Percentiles rank a stretch among this genome's conserved stretches.
These are phyloP conservation scores for Penicillium frequentans DNA, from an alignment of 2,329 filamentous ascomycete genomes.

Conservation along the genomic window DNA sequence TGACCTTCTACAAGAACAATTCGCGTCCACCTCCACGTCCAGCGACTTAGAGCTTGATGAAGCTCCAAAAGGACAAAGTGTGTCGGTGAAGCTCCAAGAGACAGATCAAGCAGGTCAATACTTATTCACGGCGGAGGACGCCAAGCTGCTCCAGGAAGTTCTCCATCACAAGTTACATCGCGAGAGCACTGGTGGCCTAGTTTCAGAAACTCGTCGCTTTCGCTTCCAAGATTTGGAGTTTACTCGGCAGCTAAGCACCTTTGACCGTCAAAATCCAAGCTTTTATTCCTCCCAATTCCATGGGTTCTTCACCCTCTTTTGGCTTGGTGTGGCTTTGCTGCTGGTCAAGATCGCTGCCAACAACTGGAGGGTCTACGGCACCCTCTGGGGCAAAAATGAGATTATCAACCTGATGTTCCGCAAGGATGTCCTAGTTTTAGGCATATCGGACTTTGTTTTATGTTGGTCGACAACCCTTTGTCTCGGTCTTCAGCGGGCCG, in stretches of 20 bases:
- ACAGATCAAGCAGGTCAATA: slow-evolving; percentile 49
- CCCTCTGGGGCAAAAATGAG: slow-evolving; percentile 67
- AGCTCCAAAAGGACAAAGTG: slow-evolving; percentile 12
- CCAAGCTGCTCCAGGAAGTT: slow-evolving; percentile 47
- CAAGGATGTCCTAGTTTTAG: slow-evolving; percentile 52
- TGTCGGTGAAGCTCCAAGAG: slow-evolving; percentile 50
- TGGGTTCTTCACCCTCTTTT: slow-evolving; percentile 78
- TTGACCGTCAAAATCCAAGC: slow-evolving; percentile 69
- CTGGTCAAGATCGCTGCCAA: slow-evolving; percentile 66
- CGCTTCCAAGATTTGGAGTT: slow-evolving; percentile 63
- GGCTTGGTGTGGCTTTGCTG: slow-evolving; percentile 62
- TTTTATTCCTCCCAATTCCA: slow-evolving; percentile 70
- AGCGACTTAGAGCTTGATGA: background rate
- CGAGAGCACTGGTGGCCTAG: slow-evolving; percentile 29
- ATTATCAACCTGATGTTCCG: slow-evolving; percentile 69
- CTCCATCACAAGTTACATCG: slow-evolving; percentile 44
- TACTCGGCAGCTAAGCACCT: slow-evolving; percentile 70
- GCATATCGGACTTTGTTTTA: slow-evolving; percentile 68
- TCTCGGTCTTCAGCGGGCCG: slow-evolving; percentile 63
- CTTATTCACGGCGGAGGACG: slow-evolving; percentile 51
- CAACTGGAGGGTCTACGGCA: slow-evolving; percentile 70
- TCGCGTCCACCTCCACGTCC: background rate
- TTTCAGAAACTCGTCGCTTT: slow-evolving; percentile 35
- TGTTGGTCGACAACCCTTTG: slow-evolving; percentile 65
- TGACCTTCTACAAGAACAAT: background rate